phyloP scores from a whole-genome alignment of 106 monocot genomes.

The Amphibolis antarctica region DNA sequence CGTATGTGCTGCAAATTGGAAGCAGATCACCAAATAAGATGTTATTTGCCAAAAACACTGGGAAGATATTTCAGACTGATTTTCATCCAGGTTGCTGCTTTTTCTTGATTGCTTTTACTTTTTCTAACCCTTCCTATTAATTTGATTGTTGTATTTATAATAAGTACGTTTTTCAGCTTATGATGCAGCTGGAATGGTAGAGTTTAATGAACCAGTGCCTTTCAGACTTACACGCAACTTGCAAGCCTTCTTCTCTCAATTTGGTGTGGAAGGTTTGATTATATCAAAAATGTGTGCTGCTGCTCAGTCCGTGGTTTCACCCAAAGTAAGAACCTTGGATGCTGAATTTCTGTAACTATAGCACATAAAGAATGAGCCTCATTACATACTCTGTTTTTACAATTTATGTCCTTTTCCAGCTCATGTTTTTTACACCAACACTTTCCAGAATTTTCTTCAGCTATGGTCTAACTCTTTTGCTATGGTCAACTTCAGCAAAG shows the following conservation, averaged over 20 bases:
- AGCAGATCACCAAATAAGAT: conserved; percentile 91
- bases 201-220: conserved; percentile 95
- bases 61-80: conserved; percentile 95
- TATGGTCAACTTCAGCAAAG: conserved; percentile 56
- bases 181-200: conserved; percentile 93
- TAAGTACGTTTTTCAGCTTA: conserved; percentile 46
- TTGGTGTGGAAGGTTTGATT: conserved; percentile 95
- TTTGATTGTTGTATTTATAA: not conserved
- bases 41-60: conserved; percentile 94
- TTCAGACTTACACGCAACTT: conserved; percentile 93
- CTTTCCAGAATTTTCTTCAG: not conserved
- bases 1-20: conserved; percentile 96
- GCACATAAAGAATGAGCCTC: too few species aligned
- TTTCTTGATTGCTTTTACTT: conserved; percentile 3
- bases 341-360: not conserved
- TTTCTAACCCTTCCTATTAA: not conserved
- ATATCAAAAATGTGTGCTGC: conserved; percentile 96
- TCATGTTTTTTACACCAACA: not conserved
- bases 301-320: conserved; percentile 74
- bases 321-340: conserved; percentile 49
- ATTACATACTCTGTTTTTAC: not conserved
- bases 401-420: not conserved
- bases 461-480: not conserved
- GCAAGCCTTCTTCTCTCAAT: conserved; percentile 95
- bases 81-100: conserved; percentile 78